Conservation (phyloP, 129 eudicot genomes). For the Artemisia tridentata region DNA sequence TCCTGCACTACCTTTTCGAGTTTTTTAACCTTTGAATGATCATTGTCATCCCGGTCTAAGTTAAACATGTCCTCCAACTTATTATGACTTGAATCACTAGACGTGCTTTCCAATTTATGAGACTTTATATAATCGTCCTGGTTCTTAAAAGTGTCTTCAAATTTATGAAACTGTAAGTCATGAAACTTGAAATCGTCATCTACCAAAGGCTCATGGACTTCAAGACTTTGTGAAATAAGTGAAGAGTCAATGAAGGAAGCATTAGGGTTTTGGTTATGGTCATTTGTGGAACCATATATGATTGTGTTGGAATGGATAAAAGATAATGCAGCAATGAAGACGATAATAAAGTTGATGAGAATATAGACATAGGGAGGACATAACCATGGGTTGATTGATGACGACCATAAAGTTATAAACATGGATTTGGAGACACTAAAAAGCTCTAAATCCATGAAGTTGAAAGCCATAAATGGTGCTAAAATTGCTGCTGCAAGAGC, state of each 20-base stretch:
- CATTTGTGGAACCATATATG: slow-evolving; percentile 26
- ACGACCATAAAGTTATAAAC: slow-evolving; percentile 23
- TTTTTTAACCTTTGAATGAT: slow-evolving; percentile 30
- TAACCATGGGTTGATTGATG: slow-evolving; percentile 40
- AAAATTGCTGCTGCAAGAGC: slow-evolving; percentile 27
- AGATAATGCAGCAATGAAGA: slow-evolving; percentile 41
- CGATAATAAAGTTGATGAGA: slow-evolving; percentile 54
- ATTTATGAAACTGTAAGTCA: slow-evolving; percentile 5
- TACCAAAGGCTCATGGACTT: slow-evolving; percentile 6
- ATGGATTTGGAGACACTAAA: slow-evolving; percentile 35
- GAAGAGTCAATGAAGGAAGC: slow-evolving; percentile 16
- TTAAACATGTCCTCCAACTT: slow-evolving; percentile 12
- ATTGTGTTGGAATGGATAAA: slow-evolving; percentile 29
- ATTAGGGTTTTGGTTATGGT: slow-evolving; percentile 13
- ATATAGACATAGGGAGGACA: slow-evolving; percentile 58
- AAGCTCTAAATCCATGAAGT: slow-evolving; percentile 33
- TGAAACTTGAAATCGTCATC: slow-evolving; percentile 5
- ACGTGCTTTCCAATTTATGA: neutral
- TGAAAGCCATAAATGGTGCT: slow-evolving; percentile 26
- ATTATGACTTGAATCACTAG: neutral
- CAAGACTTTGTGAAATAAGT: neutral
- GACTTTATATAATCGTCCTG: neutral
- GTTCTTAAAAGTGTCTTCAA: neutral
- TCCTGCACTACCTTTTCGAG: neutral
- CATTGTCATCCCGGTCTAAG: neutral